Base-by-base conservation (phyloP, 345 rosid species). In the Populus davidiana region DNA sequence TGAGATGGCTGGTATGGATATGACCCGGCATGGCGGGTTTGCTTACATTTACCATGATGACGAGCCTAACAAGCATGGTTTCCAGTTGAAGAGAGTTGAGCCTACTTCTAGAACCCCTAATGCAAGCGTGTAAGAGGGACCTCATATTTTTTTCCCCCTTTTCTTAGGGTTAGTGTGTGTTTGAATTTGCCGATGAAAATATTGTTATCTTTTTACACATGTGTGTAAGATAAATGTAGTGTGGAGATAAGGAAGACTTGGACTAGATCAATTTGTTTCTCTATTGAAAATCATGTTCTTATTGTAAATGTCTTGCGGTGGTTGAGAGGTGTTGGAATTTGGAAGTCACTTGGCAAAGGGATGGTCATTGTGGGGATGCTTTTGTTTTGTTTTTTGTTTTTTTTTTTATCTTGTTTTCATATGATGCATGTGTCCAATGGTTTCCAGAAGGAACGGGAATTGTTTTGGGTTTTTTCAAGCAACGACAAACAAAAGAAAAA, bases 1-100 rank as follows among this genome's bases (percentile, higher is more conserved):
- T 77, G 98, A 94, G 81, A 86, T 88, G 92, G 81, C 86, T 21
- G 98, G 98, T 13, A 91, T 94, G 97, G 98, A 94, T 73, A 41
- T 89, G 69, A 86, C 98, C 75, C 85, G 95, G 9, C 98, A 94
- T 20, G 98, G 98, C 2, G 98, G 98, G 1, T 88, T 91, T 59
- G 98, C 98, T 33, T 94, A 94, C 79, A 76, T 86, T 1, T 92
- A 94, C 80, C 85, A 90, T 9, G 88, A 86, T 11, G 93, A 88
- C 39, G 97, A 91, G 0, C 43, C 77, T 0, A 83, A 52, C 0
- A 79, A 38, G 29, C 41, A 78, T 21, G 96, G 84, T 14, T 75
- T 74, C 73, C 86, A 78, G 36, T 10, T 90, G 83, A 82, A 78
- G 35, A 84, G 79, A 69, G 71, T 89, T 23, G 89, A 70, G 41